Conservation (phyloP, 768 basidiomycete species). For the Boletus tylopilopsis region DNA sequence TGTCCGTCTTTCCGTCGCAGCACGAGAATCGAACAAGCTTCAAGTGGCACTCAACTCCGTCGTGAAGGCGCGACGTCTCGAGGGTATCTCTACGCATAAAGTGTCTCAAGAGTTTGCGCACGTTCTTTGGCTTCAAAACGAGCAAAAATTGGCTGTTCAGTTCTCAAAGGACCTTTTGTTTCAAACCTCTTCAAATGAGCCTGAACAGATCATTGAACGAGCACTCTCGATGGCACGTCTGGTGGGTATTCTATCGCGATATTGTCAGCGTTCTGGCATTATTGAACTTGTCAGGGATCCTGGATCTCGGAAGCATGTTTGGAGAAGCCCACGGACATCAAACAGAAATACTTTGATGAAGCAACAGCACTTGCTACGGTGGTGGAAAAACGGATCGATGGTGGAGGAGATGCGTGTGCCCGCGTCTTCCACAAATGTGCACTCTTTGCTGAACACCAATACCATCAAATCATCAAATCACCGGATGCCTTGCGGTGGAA, state of each 20-base stretch:
- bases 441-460: constrained; percentile 85
- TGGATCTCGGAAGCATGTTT: constrained; percentile 90
- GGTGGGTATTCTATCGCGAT: constrained; percentile 39
- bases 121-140: constrained; percentile 85
- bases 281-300: constrained; percentile 55
- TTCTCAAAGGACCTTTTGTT: constrained; percentile 47
- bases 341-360: constrained; percentile 62
- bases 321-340: constrained; percentile 72
- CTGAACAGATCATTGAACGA: constrained; percentile 22
- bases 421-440: constrained; percentile 80
- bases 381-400: constrained; percentile 20
- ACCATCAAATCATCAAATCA: constrained; percentile 63
- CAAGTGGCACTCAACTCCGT: constrained; percentile 89
- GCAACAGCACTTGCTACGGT: constrained; percentile 42
- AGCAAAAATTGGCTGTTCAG: constrained; percentile 79
- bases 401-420: constrained; percentile 37
- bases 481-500: constrained; percentile 68
- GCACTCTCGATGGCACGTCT: constrained; percentile 58
- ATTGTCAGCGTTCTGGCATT: neutral
- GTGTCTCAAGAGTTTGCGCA: constrained; percentile 82
- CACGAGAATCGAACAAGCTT: constrained; percentile 60
- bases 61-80: constrained; percentile 66
- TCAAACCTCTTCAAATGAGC: constrained; percentile 10
- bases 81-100: constrained; percentile 40
- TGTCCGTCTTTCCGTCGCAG: constrained; percentile 64